Evolutionary conservation across 2,329 filamentous ascomycete species (phyloP).

Genomic region (Mycosphaerella sp.): DNA sequence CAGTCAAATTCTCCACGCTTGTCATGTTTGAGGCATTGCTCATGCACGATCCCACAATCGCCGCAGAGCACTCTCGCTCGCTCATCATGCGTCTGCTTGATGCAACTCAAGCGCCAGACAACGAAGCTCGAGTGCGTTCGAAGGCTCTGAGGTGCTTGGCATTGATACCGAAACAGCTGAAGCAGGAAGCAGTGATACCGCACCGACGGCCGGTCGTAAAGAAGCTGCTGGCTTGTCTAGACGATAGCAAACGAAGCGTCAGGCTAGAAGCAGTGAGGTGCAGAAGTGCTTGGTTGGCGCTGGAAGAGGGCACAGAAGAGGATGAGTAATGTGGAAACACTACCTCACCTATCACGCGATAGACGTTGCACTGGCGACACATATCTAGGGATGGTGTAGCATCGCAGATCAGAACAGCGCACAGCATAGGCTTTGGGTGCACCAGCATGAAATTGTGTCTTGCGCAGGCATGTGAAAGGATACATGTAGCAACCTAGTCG

Average conservation of each 20-base stretch:
- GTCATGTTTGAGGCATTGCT: conserved; percentile 54
- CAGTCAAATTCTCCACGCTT: conserved; percentile 56
- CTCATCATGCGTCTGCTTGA: conserved; percentile 52
- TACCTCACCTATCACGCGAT: neutral
- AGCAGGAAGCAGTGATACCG: conserved; percentile 49
- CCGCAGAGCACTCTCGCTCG: conserved; percentile 53
- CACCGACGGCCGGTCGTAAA: conserved; percentile 54
- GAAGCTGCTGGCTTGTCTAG: conserved; percentile 49
- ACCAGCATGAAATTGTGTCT: too few species aligned
- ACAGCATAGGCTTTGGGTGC: too few species aligned
- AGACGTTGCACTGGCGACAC: too few species aligned
- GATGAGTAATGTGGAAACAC: conserved; percentile 34
- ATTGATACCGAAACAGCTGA: conserved; percentile 44
- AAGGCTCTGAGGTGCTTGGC: conserved; percentile 46
- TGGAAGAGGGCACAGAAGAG: conserved; percentile 53
- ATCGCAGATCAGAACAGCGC: too few species aligned
- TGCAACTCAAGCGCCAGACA: conserved; percentile 29
- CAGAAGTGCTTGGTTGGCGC: conserved; percentile 53
- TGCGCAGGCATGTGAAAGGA: too few species aligned
- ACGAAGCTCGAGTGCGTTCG: conserved; percentile 41
- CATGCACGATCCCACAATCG: conserved; percentile 48
- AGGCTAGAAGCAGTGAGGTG: conserved; percentile 58
- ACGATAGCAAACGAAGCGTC: conserved; percentile 59
- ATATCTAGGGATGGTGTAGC: too few species aligned
- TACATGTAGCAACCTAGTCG: too few species aligned